Evolutionary conservation across 2,329 filamentous ascomycete species (phyloP).

Genomic region (Colletotrichum kahawae): DNA sequence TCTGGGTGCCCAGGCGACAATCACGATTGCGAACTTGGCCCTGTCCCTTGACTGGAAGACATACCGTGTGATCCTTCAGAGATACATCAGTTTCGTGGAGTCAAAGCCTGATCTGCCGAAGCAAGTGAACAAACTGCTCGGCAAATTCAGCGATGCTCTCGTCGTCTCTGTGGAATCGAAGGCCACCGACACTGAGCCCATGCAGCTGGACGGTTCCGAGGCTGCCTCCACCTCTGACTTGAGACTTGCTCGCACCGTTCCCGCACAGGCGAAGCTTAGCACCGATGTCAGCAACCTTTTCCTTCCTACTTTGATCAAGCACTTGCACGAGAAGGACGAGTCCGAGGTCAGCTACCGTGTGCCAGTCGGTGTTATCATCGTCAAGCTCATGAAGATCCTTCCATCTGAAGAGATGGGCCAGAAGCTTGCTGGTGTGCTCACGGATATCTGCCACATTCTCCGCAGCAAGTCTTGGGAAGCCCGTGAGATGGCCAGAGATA

Average conservation of each 20-base stretch:
- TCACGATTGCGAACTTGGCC: slow-evolving; percentile 76
- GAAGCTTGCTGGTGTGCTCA: slow-evolving; percentile 81
- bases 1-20: slow-evolving; percentile 84
- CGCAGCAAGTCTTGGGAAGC: slow-evolving; percentile 88
- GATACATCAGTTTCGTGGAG: slow-evolving; percentile 83
- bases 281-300: slow-evolving; percentile 77
- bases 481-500: slow-evolving; percentile 88
- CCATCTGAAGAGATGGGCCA: slow-evolving; percentile 74
- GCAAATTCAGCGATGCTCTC: slow-evolving; percentile 80
- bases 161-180: slow-evolving; percentile 53
- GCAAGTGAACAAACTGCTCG: slow-evolving; percentile 81
- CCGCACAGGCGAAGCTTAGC: slow-evolving; percentile 69
- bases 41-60: slow-evolving; percentile 87
- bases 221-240: slow-evolving; percentile 25
- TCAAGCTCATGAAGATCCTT: slow-evolving; percentile 84
- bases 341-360: slow-evolving; percentile 91
- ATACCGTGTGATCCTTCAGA: slow-evolving; percentile 81
- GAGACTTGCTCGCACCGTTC: slow-evolving; percentile 69
- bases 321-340: slow-evolving; percentile 94
- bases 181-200: slow-evolving; percentile 42
- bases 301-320: slow-evolving; percentile 78
- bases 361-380: slow-evolving; percentile 85
- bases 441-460: slow-evolving; percentile 92
- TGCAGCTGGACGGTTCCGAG: slow-evolving; percentile 45
- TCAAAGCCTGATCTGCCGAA: slow-evolving; percentile 85